These are phyloP conservation scores for Primulina eburnea DNA, from an alignment of 257 asterid species.

Conservation along the genomic window DNA sequence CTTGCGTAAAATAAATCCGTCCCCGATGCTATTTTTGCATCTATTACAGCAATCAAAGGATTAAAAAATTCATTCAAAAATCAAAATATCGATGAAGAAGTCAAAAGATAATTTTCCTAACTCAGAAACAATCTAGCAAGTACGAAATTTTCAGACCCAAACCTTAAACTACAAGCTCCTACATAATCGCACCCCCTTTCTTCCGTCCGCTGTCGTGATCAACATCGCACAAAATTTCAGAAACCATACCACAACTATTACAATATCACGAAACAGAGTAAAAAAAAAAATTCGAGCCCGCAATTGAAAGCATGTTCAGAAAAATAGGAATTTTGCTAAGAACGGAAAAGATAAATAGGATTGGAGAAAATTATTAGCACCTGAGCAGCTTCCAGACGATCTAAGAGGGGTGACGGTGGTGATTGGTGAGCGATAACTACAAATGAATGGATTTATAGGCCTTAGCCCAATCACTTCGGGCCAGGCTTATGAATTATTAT, in stretches of 20 bases:
- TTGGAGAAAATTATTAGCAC: neutral
- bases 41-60: neutral
- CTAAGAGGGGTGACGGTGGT: neutral
- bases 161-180: neutral
- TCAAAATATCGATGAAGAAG: neutral
- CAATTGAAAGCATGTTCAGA: too few species aligned
- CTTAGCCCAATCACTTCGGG: neutral
- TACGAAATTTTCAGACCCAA: neutral
- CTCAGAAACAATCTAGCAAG: too few species aligned
- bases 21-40: neutral
- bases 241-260: neutral
- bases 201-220: neutral
- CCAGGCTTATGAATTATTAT: neutral
- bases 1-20: neutral
- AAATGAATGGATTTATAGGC: too few species aligned
- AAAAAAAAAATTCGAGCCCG: neutral
- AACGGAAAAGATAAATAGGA: neutral
- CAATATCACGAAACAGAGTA: neutral
- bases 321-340: too few species aligned
- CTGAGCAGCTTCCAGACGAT: neutral
- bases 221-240: neutral
- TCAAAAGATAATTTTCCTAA: neutral
- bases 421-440: too few species aligned
- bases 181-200: neutral
- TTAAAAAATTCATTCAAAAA: neutral